Base-by-base conservation (phyloP, 176 grass and related monocot genomes). In the Oryza rufipogon region DNA sequence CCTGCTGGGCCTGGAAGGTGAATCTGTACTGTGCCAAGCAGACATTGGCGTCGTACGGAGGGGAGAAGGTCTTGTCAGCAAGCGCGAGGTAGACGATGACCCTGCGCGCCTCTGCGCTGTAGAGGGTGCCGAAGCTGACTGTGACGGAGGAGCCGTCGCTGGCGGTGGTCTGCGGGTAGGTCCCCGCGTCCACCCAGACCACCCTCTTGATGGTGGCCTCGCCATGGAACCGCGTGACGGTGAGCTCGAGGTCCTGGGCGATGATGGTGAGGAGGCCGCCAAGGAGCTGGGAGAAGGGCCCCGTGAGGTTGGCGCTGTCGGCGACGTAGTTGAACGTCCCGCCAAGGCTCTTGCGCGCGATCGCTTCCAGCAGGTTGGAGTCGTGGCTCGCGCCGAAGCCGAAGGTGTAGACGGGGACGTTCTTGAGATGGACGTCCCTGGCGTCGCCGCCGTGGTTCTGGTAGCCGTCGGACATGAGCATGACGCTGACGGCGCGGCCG, bases 391-490 rank as follows among this genome's bases (percentile, higher is more conserved):
- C 1, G 8, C 68, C 47, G 32, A 81, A 81, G 47, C 79, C 66
- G 20, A 56, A 56, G 45, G 79, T 81, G 79, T 81, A 36, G 66
- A 81, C 66, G 6, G 30, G 46, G 19, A 81, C 66, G 11, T 39
- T 2, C 30, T 47, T 48, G 10, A 45, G 46, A 0, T 56, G 11
- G 0, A 81, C 47, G 0, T 3, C 3, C 10, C 0, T 81, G 11
- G 78, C 30, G 47, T 70, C 20, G 7, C 46, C 33, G 0, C 23
- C 64, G 0, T 4, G 0, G 32, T 75, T 81, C 19, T 68, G 10
- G 4, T 11, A 1, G 33, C 80, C 73, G 11, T 83, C 73, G 20
- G 86, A 78, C 66, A 88, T 73, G 17, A 88, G 80, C 51, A 83
- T 83, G 72, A 88, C 7, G 69, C 1, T 71, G 22, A 67, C 66